These are phyloP conservation scores for Paramecium biaurelia DNA, from an alignment of 73 alveolate species.

Conservation along the genomic window DNA sequence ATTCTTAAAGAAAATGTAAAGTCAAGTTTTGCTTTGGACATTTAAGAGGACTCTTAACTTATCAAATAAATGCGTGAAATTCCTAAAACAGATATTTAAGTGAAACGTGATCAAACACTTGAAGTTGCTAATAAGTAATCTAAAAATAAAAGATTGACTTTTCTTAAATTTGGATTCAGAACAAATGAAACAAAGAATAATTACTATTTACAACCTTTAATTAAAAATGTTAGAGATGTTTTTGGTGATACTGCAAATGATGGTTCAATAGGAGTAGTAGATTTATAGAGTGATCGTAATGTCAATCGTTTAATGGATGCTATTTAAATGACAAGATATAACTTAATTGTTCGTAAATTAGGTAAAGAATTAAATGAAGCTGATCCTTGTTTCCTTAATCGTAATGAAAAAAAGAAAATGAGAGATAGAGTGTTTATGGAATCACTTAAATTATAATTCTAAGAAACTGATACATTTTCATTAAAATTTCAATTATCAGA, in stretches of 20 bases:
- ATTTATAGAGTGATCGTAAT: conserved; percentile 34
- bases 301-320: conserved; percentile 42
- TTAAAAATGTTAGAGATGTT: not conserved
- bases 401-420: not conserved
- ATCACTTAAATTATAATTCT: not conserved
- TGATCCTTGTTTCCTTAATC: not conserved
- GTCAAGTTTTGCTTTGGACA: conserved; percentile 34
- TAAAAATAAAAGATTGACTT: conserved; percentile 22
- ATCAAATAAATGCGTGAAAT: not conserved
- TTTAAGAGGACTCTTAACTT: not conserved
- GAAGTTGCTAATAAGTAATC: not conserved
- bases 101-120: not conserved
- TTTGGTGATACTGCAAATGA: conserved; percentile 24
- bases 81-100: not conserved
- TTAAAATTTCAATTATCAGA: not conserved
- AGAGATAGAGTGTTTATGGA: conserved; percentile 29
- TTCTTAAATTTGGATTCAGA: conserved; percentile 29
- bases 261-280: conserved; percentile 35
- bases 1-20: conserved; percentile 25
- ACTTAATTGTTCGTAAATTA: not conserved
- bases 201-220: conserved; percentile 16
- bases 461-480: not conserved
- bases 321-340: conserved; percentile 3
- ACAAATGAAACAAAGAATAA: conserved; percentile 2
- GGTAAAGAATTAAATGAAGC: conserved; percentile 15